Conservation (phyloP, 345 rosid species). For the Gossypioides kirkii region DNA sequence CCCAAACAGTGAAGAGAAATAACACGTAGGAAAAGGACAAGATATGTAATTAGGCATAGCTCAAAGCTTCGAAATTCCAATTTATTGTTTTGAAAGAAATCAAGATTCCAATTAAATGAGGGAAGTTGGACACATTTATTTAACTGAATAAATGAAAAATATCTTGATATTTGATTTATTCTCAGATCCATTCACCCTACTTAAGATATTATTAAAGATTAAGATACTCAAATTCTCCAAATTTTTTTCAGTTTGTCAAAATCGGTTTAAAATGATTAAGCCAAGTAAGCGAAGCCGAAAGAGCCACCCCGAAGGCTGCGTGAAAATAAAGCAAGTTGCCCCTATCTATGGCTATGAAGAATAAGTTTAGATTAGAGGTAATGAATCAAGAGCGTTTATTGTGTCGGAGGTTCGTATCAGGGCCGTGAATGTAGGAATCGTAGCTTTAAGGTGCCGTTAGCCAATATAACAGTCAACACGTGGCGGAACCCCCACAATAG, state of each 20-base stretch:
- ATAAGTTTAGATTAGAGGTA: slow-evolving; percentile 11
- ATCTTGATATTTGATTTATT: background rate
- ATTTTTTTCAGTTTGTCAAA: no score
- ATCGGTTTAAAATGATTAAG: background rate
- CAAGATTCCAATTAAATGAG: background rate
- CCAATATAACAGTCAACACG: slow-evolving; percentile 24
- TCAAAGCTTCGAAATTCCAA: background rate
- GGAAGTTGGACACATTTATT: no score
- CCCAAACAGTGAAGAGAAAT: background rate
- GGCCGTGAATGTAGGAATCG: slow-evolving; percentile 11
- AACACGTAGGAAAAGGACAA: background rate
- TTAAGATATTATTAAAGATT: no score
- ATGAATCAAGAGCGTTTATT: background rate
- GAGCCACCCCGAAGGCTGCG: slow-evolving; percentile 20
- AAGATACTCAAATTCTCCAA: no score
- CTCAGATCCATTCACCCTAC: no score
- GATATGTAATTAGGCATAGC: background rate
- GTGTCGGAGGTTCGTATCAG: background rate
- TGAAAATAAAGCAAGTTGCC: slow-evolving; percentile 26
- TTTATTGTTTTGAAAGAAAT: no score
- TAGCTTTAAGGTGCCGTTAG: slow-evolving; percentile 20
- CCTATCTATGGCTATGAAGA: background rate
- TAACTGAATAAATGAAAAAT: no score
- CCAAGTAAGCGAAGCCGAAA: background rate
- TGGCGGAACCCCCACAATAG: slow-evolving; percentile 31